phyloP scores from a whole-genome alignment of 2,329 filamentous ascomycete species.

The Colletotrichum scovillei region DNA sequence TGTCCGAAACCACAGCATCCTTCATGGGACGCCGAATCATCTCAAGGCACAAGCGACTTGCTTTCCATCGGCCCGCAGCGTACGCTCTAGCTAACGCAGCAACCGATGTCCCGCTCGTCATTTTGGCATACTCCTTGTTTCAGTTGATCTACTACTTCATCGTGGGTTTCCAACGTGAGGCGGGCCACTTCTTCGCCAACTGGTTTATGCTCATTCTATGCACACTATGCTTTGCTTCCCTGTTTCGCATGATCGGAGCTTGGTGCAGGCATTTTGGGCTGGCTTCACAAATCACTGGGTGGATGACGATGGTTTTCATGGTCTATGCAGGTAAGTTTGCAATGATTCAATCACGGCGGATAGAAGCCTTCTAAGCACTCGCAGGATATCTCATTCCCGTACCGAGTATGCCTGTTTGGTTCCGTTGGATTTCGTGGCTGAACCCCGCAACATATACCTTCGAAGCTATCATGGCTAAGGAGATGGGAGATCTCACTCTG shows the following conservation, averaged over 20 bases:
- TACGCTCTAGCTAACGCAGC: constrained; percentile 65
- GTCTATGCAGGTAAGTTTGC: constrained; percentile 60
- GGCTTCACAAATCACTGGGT: constrained; percentile 62
- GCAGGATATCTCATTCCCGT: constrained; percentile 62
- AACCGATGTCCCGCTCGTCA: constrained; percentile 68
- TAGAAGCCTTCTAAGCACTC: constrained; percentile 37
- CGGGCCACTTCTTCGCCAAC: constrained; percentile 81
- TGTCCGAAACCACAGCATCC: constrained; percentile 62
- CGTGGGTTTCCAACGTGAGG: constrained; percentile 55
- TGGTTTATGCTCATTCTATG: constrained; percentile 74
- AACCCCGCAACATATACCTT: constrained; percentile 81
- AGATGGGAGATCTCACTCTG: constrained; percentile 56
- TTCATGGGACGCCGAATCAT: constrained; percentile 58
- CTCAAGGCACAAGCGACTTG: constrained; percentile 58
- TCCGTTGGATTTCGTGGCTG: constrained; percentile 80
- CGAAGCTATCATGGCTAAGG: constrained; percentile 78
- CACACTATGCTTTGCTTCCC: constrained; percentile 78
- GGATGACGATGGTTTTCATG: constrained; percentile 69
- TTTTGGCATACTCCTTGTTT: constrained; percentile 59
- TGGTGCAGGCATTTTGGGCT: constrained; percentile 73
- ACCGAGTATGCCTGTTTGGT: constrained; percentile 76
- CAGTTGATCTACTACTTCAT: constrained; percentile 67
- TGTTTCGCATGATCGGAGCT: constrained; percentile 80
- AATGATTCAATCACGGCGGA: not conserved
- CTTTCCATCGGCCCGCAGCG: constrained; percentile 62